phyloP scores from a whole-genome alignment of 1,284 basidiomycete species.

The Taiwanofungus camphoratus region DNA sequence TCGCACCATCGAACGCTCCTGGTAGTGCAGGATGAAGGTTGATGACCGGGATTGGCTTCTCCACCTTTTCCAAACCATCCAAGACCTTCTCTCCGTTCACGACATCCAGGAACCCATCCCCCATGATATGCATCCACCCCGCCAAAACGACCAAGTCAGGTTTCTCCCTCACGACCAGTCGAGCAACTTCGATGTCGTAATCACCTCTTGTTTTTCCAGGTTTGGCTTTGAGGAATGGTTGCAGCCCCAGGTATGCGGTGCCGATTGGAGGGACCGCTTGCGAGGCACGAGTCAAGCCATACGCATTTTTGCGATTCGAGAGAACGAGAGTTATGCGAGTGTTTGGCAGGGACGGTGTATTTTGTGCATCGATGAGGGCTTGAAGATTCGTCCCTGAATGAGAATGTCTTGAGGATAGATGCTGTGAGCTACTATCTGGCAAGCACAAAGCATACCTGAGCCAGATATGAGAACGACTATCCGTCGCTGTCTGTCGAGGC shows the following conservation, averaged over 20 bases:
- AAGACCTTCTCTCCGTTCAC: constrained; percentile 35
- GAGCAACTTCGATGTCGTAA: constrained; percentile 85
- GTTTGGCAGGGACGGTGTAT: constrained; percentile 60
- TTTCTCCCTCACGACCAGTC: constrained; percentile 52
- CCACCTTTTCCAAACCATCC: constrained; percentile 26
- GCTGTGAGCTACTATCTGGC: not conserved
- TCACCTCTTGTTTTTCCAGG: constrained; percentile 74
- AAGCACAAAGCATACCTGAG: constrained; percentile 55
- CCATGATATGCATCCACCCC: constrained; percentile 96
- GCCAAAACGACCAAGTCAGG: constrained; percentile 92
- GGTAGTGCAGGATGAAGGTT: constrained; percentile 97
- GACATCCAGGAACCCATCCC: constrained; percentile 48
- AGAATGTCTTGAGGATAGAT: not conserved
- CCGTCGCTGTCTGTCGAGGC: constrained; percentile 23
- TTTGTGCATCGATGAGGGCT: constrained; percentile 86
- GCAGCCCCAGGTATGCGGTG: constrained; percentile 80
- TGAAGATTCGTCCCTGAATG: constrained; percentile 87
- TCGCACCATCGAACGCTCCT: constrained; percentile 89
- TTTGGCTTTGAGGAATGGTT: constrained; percentile 77
- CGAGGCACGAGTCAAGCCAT: constrained; percentile 79
- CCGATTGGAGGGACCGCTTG: constrained; percentile 71
- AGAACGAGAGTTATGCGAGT: constrained; percentile 78
- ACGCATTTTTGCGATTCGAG: constrained; percentile 90
- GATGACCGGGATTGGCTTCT: constrained; percentile 76
- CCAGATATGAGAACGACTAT: constrained; percentile 76